phyloP scores from a whole-genome alignment of 352 stramenopile species.

The Phytophthora pseudosyringae region DNA sequence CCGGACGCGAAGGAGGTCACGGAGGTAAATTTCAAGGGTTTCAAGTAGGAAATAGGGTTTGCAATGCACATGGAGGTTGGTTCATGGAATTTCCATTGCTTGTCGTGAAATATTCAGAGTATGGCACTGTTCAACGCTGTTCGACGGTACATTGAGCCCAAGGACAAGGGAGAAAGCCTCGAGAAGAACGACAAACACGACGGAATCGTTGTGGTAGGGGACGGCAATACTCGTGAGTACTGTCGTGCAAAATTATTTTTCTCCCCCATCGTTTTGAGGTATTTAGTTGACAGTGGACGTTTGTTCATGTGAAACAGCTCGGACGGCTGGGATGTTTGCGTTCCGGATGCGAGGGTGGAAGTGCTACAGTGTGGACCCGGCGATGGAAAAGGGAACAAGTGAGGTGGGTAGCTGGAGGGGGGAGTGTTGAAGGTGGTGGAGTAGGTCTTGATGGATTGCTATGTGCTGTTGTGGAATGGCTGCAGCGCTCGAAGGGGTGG shows the following conservation, averaged over 20 bases:
- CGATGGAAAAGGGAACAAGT: constrained; percentile 66
- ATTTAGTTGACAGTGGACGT: background rate
- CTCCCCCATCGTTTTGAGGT: no score
- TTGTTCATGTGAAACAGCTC: constrained; percentile 41
- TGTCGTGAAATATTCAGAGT: constrained; percentile 44
- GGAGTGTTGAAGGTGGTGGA: background rate
- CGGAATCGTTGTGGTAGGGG: constrained; percentile 79
- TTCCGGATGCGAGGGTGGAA: constrained; percentile 76
- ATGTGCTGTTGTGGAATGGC: constrained; percentile 7
- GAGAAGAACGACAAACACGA: constrained; percentile 42
- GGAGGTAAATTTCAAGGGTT: constrained; percentile 45
- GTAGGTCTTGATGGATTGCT: background rate
- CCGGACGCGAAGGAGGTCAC: constrained; percentile 87
- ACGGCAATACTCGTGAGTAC: constrained; percentile 76
- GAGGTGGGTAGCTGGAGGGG: constrained; percentile 33
- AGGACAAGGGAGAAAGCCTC: constrained; percentile 19
- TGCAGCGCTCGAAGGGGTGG: constrained; percentile 59
- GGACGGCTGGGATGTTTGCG: constrained; percentile 80
- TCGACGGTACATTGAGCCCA: constrained; percentile 61
- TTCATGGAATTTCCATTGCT: constrained; percentile 1
- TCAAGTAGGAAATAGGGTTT: background rate
- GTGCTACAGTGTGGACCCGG: constrained; percentile 81
- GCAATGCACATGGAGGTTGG: background rate
- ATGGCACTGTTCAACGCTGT: constrained; percentile 89
- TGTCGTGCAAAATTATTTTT: background rate